Conservation (phyloP, 2,329 filamentous ascomycete species). For the Clarireedia homoeocarpa region DNA sequence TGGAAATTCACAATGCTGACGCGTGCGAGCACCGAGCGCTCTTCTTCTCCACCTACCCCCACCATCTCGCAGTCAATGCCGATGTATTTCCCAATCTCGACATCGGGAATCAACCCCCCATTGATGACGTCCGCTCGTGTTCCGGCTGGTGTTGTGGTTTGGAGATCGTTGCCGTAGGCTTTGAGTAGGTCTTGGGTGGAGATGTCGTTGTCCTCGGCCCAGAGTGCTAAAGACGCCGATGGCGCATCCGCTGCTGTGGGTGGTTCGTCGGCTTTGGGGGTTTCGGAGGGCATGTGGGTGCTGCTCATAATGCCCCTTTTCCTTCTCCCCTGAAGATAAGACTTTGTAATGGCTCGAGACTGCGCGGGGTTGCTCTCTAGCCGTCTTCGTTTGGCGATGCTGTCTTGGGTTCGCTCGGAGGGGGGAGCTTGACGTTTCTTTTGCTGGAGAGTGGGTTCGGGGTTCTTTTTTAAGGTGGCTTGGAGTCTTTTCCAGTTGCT, state of each 20-base stretch:
- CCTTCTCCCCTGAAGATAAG: slow-evolving; percentile 12
- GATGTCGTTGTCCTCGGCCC: slow-evolving; percentile 54
- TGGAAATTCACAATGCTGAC: slow-evolving; percentile 92
- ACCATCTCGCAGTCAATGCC: slow-evolving; percentile 99
- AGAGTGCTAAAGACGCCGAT: slow-evolving; percentile 49
- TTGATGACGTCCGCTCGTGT: slow-evolving; percentile 49
- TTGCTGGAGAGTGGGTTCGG: slow-evolving; percentile 25
- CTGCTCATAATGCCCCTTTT: slow-evolving; percentile 53
- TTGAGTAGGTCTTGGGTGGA: slow-evolving; percentile 52
- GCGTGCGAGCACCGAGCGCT: slow-evolving; percentile 71
- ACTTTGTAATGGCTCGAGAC: not conserved
- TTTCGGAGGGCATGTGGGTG: slow-evolving; percentile 30
- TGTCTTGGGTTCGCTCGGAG: slow-evolving; percentile 24
- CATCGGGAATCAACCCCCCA: slow-evolving; percentile 50
- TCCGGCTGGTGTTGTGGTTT: slow-evolving; percentile 39
- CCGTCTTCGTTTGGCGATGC: slow-evolving; percentile 29
- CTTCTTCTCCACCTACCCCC: slow-evolving; percentile 64
- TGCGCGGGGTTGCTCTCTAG: slow-evolving; percentile 17
- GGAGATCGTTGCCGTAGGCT: slow-evolving; percentile 50
- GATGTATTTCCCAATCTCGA: slow-evolving; percentile 80
- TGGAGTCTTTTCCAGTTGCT: slow-evolving; percentile 77
- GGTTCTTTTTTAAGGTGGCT: slow-evolving; percentile 44
- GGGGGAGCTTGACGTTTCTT: slow-evolving; percentile 24
- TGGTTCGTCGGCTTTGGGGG: slow-evolving; percentile 30
- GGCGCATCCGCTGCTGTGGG: slow-evolving; percentile 24